Evolutionary conservation across 164 flowering plant species (phyloP), one percentile per base, ranked within the genome.

Genomic region (Santalum album): DNA sequence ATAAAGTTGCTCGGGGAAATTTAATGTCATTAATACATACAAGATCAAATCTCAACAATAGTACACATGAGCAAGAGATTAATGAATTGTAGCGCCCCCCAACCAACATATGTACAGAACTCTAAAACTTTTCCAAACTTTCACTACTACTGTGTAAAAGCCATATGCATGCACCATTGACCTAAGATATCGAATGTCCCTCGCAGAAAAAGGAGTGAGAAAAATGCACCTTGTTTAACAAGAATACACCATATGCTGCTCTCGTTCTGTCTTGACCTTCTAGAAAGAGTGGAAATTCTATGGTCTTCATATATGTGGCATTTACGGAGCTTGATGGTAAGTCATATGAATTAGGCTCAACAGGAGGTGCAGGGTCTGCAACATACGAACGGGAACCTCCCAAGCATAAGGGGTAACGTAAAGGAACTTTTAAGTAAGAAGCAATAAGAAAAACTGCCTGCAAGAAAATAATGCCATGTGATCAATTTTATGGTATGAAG

Each of bases 191-290:
- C 16, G 42, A 38, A 38, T 9, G 14, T 38, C 3, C 17, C 2
- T 38, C 14, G 42, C 19, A 42, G 42, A 25, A 19, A 56, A 43
- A 42, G 32, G n/a, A 12, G 34, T 23, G 39, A 45, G 20, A 19
- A 59, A 43, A 42, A 27, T 46, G 50, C 27, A 92, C 99, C 97
- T 94, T 94, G 77, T 87, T 94, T 56, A 94, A 72, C 69, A 94
- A 75, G 73, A 90, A 94, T 56, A 94, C 84, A 60, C 92, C 99
- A 74, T 94, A 94, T 54, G 96, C 95, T 23, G 97, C 95, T 79
- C 88, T 72, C 15, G 96, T 94, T 38, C 95, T 78, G 61, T 94
- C 99, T 67, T 89, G 99, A 59, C 97, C 99, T 53, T 94, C 97
- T 49, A 94, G 47, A 71, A 89, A 94, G 26, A 94, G 90, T 36